A percentile compares a stretch with the other conserved stretches of the same genome.
Conservation (phyloP, 805 yeast species). For the Candida gorgasii region DNA sequence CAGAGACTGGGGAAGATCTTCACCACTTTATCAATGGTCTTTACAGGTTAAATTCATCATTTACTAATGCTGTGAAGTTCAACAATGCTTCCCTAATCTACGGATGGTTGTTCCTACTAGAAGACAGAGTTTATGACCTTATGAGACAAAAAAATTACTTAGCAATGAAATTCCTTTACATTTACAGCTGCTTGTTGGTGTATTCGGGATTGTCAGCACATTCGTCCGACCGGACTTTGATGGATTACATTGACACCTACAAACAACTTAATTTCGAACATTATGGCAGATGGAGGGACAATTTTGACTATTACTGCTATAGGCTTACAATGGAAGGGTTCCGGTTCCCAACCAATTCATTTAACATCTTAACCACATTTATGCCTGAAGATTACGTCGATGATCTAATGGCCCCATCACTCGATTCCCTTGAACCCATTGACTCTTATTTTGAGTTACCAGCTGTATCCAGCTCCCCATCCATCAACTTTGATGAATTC, state of each 20-base stretch:
- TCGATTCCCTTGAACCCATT: not conserved
- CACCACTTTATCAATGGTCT: not conserved
- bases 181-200: constrained; percentile 21
- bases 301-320: constrained; percentile 12
- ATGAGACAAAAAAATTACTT: constrained; percentile 20
- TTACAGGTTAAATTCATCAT: constrained; percentile 3
- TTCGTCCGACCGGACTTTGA: constrained; percentile 21
- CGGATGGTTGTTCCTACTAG: constrained; percentile 25
- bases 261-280: constrained; percentile 12
- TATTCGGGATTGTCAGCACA: constrained; percentile 21
- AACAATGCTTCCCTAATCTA: constrained; percentile 27
- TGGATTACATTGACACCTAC: constrained; percentile 22
- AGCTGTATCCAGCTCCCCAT: too few relatives aligned
- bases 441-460: too few relatives aligned
- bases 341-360: not conserved
- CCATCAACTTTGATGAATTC: not conserved
- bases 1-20: not conserved
- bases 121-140: constrained; percentile 17
- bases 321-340: constrained; percentile 3
- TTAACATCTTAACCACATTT: not conserved
- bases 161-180: constrained; percentile 25
- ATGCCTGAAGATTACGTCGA: not conserved
- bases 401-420: not conserved
- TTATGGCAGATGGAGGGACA: constrained; percentile 17
- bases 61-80: constrained; percentile 14